These are phyloP conservation scores for Coemansia sp. DNA, from an alignment of 192 early-diverging fungal genomes.

Conservation along the genomic window DNA sequence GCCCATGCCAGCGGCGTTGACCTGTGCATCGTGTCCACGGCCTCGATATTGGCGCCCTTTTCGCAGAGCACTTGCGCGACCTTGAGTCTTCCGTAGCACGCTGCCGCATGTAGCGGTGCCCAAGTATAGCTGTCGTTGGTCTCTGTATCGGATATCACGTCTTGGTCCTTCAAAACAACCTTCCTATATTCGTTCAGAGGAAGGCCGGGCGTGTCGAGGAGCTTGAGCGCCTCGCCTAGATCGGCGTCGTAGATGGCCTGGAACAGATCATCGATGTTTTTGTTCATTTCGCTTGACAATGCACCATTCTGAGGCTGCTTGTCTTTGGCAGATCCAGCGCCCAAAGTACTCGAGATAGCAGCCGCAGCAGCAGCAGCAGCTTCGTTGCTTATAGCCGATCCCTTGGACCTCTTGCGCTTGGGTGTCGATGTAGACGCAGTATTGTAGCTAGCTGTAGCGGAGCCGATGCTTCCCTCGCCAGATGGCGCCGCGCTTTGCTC, in stretches of 20 bases:
- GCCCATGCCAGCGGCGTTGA: conserved; percentile 89
- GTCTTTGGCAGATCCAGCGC: not conserved
- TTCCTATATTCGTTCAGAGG: conserved; percentile 39
- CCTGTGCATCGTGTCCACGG: conserved; percentile 79
- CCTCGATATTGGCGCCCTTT: conserved; percentile 73
- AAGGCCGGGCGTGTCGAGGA: conserved; percentile 35
- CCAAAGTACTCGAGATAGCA: too few species aligned
- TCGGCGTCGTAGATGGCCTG: conserved; percentile 51
- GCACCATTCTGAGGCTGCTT: not conserved
- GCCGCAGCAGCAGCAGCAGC: not conserved
- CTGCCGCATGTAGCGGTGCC: conserved; percentile 81
- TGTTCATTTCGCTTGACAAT: conserved; percentile 1
- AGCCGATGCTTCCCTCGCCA: not conserved
- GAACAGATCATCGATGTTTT: conserved; percentile 40
- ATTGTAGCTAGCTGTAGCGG: not conserved
- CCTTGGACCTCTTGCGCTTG: conserved; percentile 42
- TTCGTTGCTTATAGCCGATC: not conserved
- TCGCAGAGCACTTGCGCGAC: conserved; percentile 67
- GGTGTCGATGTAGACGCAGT: not conserved
- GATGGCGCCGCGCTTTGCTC: conserved; percentile 9
- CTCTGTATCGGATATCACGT: conserved; percentile 41
- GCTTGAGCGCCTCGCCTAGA: conserved; percentile 22
- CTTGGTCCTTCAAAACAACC: conserved; percentile 49
- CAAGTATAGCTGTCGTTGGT: conserved; percentile 72
- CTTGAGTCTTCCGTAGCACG: conserved; percentile 73